Conservation (phyloP, 768 basidiomycete genomes). For the Megacollybia marginata region DNA sequence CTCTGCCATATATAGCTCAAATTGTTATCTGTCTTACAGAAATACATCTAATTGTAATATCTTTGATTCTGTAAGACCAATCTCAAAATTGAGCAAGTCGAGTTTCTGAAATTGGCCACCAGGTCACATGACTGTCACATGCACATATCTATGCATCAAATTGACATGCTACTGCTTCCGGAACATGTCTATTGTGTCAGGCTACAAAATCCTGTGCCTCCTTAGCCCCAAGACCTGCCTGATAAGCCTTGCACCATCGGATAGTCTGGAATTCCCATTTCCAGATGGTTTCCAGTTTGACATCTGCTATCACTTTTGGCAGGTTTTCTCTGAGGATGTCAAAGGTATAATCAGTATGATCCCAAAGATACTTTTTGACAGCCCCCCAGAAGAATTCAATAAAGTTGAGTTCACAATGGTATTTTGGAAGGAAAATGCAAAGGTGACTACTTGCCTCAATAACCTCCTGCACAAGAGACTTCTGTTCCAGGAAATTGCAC, state of each 20-base stretch:
- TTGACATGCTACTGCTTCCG: no score
- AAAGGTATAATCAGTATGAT: conserved; percentile 17
- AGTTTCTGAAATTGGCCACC: no score
- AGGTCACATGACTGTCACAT: no score
- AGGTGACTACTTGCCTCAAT: conserved; percentile 8
- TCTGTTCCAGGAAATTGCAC: conserved; percentile 14
- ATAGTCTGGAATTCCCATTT: conserved; percentile 12
- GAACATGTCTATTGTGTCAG: no score
- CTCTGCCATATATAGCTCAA: no score
- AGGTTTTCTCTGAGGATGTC: conserved; percentile 9
- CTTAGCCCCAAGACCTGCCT: conserved; percentile 7
- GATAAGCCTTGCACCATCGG: conserved; percentile 12
- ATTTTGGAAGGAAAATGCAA: conserved; percentile 12
- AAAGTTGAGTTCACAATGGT: conserved; percentile 22
- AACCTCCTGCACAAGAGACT: conserved; percentile 11
- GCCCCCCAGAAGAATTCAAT: conserved; percentile 25
- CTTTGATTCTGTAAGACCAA: no score
- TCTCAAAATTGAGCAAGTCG: no score
- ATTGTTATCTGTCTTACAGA: no score
- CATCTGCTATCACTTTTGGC: conserved; percentile 9
- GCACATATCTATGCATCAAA: no score
- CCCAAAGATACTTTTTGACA: conserved; percentile 14
- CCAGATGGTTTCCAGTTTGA: conserved; percentile 7
- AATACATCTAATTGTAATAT: no score
- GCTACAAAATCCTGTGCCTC: conserved; percentile 7